These are phyloP conservation scores for Phaeosphaeriaceae sp. DNA, from an alignment of 2,329 filamentous ascomycete genomes.

Conservation along the genomic window DNA sequence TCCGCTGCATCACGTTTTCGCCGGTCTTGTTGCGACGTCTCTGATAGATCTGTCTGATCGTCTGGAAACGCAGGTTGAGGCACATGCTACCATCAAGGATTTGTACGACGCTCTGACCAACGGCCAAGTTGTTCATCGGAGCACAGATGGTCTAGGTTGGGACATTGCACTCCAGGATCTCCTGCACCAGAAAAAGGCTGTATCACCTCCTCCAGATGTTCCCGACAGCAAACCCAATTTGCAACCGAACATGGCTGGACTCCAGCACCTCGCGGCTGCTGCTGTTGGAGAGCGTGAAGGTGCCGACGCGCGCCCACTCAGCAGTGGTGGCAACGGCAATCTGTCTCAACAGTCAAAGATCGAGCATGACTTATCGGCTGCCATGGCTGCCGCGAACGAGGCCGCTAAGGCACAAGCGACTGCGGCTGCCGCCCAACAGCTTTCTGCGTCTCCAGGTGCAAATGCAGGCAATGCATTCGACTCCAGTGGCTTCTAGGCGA, in stretches of 20 bases:
- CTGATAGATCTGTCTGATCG: constrained; percentile 45
- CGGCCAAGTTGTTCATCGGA: constrained; percentile 41
- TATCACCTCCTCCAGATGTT: constrained; percentile 24
- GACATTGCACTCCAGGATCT: constrained; percentile 44
- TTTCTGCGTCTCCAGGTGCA: constrained; percentile 25
- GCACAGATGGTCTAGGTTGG: constrained; percentile 42
- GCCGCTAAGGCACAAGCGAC: constrained; percentile 46
- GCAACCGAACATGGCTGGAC: constrained; percentile 48
- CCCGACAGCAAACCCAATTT: constrained; percentile 33
- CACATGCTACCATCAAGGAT: constrained; percentile 46
- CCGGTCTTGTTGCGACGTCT: constrained; percentile 44
- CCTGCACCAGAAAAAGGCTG: constrained; percentile 38
- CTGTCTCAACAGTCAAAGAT: constrained; percentile 26
- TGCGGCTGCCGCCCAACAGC: constrained; percentile 44
- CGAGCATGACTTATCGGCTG: constrained; percentile 46
- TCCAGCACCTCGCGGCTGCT: constrained; percentile 49
- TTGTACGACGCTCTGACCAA: constrained; percentile 43
- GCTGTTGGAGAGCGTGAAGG: constrained; percentile 48
- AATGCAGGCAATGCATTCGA: constrained; percentile 24
- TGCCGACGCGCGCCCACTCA: constrained; percentile 33
- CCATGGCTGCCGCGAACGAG: constrained; percentile 46
- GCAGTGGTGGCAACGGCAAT: constrained; percentile 33
- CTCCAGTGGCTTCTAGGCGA: constrained; percentile 16
- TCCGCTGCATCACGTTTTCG: constrained; percentile 47
- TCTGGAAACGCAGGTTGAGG: constrained; percentile 45